Evolutionary conservation across 495 filamentous ascomycete species (phyloP).

Genomic region (Chaetomium cochliodes): DNA sequence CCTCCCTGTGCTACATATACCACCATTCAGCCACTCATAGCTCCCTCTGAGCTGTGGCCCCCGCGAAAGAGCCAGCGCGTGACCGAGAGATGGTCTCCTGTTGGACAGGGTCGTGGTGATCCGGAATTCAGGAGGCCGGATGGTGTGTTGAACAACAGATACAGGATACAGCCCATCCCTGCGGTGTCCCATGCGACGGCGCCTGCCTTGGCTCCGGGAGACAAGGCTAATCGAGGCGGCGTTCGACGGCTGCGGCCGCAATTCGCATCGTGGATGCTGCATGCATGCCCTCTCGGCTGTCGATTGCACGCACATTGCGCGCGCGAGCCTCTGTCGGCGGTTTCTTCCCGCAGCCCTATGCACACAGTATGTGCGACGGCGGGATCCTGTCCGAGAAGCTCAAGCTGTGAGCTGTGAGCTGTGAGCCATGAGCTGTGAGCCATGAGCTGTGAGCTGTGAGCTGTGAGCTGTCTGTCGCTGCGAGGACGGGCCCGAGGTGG

Average conservation of each 20-base stretch:
- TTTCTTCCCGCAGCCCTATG: background rate
- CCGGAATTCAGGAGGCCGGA: background rate
- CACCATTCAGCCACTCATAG: background rate
- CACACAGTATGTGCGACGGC: too few species aligned
- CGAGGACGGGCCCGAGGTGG: background rate
- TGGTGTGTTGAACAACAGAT: slow-evolving; percentile 8
- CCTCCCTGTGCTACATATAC: background rate
- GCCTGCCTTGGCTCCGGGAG: background rate
- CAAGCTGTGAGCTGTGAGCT: too few species aligned
- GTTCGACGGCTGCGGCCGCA: background rate
- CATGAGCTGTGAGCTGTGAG: too few species aligned
- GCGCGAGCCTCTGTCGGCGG: background rate
- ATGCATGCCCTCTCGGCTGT: background rate
- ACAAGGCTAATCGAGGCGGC: background rate
- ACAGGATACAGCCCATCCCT: background rate
- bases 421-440: too few species aligned
- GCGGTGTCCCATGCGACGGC: slow-evolving; percentile 1
- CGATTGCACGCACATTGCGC: background rate
- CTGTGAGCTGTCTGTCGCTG: too few species aligned
- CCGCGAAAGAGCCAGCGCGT: slow-evolving; percentile 2
- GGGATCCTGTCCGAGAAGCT: too few species aligned
- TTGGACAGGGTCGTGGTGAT: slow-evolving; percentile 2
- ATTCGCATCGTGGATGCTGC: background rate
- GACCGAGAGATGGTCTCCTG: background rate
- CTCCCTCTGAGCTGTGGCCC: background rate